Percentiles rank a stretch among this genome's conserved stretches.
Evolutionary conservation across 2,329 filamentous ascomycete genomes (phyloP).

Genomic region (Botryotinia globosa): DNA sequence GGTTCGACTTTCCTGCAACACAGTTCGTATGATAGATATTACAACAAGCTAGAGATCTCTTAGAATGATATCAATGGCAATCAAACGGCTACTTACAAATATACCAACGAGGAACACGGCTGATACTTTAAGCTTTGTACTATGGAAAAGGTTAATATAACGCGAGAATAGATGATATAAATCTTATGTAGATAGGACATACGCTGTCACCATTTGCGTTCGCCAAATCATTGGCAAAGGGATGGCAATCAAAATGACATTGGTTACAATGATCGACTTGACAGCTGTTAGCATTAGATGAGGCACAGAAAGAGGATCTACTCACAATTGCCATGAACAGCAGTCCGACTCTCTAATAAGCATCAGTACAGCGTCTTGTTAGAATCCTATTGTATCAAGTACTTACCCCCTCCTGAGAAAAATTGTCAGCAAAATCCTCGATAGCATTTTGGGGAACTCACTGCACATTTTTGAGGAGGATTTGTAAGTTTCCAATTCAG

Average conservation of each 20-base stretch:
- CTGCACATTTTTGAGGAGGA: background rate
- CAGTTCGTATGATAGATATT: constrained; percentile 13
- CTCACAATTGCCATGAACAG: constrained; percentile 5
- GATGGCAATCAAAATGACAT: constrained; percentile 27
- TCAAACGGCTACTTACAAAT: constrained; percentile 21
- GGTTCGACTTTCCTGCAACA: background rate
- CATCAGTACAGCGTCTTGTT: background rate
- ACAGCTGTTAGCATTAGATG: background rate
- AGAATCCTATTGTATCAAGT: no score
- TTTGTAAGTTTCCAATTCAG: constrained; percentile 10
- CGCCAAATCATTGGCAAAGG: constrained; percentile 28
- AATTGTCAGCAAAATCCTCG: background rate
- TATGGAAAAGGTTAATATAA: background rate
- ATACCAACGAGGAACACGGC: constrained; percentile 24
- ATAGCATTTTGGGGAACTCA: background rate
- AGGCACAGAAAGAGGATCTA: background rate
- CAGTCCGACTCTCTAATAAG: background rate
- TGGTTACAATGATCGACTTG: constrained; percentile 26
- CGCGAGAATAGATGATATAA: background rate
- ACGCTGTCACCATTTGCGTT: constrained; percentile 20
- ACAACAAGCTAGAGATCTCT: constrained; percentile 22
- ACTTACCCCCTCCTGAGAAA: constrained; percentile 4
- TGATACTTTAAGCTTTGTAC: constrained; percentile 24
- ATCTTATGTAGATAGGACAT: background rate
- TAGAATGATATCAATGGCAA: background rate